Evolutionary conservation across 208 protist genomes (phyloP), one percentile per base, ranked within the genome.

Genomic region (Trypanosoma melophagium): DNA sequence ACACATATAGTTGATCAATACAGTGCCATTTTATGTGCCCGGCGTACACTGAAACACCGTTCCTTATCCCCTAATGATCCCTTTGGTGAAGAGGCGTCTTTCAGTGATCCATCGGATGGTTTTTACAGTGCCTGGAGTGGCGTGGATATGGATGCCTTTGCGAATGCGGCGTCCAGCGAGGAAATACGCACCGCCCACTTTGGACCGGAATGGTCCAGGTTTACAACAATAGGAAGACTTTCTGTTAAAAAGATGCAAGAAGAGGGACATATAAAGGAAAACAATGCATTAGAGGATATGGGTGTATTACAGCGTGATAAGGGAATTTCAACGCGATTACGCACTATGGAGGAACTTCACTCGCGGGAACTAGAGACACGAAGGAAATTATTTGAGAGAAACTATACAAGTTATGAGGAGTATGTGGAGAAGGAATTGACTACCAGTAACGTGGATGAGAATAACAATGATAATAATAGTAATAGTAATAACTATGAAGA

Each of bases 181-280:
- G 81, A 88, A 69, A 80, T 94, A 53, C 78, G 77, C 3, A 66
- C 82, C 62, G 77, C 83, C 0, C 89, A 94, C 66, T 92, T 94
- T 66, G 89, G 89, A 8, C 89, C 89, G 1, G 79, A 87, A 61
- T 94, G 89, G 89, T 77, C 89, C 3, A 71, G 76, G 24, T 89
- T 92, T 45, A 79, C 79, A 24, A 90, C 86, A 7, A 77, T 94
- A 3, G 89, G 84, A 1, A 76, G 81, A 19, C 14, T 91, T 13
- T 86, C 86, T 0, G 69, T 89, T 0, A 75, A 83, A 59, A 87
- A 83, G 57, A 86, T 86, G 83, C 74, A 80, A 53, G 77, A 85
- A 45, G 60, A 74, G 13, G 55, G 63, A 44, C 19, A 31, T 12
- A 16, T 66, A 3, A 19, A 25, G 16, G n/a, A 25, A 21, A 21